Percentiles rank a stretch among this genome's conserved stretches.
Evolutionary conservation across 768 basidiomycete species (phyloP).

Genomic region (Lentinus brumalis): DNA sequence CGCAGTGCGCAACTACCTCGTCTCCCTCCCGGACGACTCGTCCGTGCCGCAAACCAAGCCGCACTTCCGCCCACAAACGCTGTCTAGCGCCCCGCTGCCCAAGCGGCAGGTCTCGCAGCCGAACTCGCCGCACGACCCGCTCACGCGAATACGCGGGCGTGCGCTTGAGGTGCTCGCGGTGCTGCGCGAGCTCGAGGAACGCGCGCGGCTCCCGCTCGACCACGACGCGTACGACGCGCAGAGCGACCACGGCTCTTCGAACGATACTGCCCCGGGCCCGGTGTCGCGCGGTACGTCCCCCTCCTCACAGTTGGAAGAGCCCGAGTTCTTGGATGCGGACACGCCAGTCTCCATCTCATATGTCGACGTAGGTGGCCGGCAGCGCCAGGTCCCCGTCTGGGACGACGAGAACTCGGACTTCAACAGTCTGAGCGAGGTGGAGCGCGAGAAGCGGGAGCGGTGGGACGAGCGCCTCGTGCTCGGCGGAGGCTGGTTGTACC

Average conservation of each 20-base stretch:
- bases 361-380: slow-evolving; percentile 66
- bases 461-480: slow-evolving; percentile 85
- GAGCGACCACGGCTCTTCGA: slow-evolving; percentile 60
- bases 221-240: slow-evolving; percentile 85
- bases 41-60: slow-evolving; percentile 34
- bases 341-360: slow-evolving; percentile 68
- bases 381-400: slow-evolving; percentile 76
- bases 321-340: slow-evolving; percentile 49
- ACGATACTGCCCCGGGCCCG: slow-evolving; percentile 28
- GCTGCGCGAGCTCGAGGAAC: slow-evolving; percentile 81
- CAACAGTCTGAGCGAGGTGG: slow-evolving; percentile 49
- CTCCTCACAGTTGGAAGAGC: slow-evolving; percentile 26
- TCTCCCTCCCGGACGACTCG: slow-evolving; percentile 79
- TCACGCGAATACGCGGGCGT: slow-evolving; percentile 69
- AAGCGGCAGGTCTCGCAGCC: slow-evolving; percentile 38
- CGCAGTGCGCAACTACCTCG: slow-evolving; percentile 79
- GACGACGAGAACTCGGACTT: slow-evolving; percentile 64
- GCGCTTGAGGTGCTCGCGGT: slow-evolving; percentile 84
- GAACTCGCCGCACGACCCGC: slow-evolving; percentile 52
- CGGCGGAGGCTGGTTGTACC: slow-evolving; percentile 83
- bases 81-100: slow-evolving; percentile 35
- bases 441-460: slow-evolving; percentile 59
- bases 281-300: slow-evolving; percentile 23
- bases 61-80: slow-evolving; percentile 57
- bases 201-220: slow-evolving; percentile 68